Evolutionary conservation across 352 stramenopile genomes (phyloP), one percentile per base, ranked within the genome.

Genomic region (Bremia lactucae): DNA sequence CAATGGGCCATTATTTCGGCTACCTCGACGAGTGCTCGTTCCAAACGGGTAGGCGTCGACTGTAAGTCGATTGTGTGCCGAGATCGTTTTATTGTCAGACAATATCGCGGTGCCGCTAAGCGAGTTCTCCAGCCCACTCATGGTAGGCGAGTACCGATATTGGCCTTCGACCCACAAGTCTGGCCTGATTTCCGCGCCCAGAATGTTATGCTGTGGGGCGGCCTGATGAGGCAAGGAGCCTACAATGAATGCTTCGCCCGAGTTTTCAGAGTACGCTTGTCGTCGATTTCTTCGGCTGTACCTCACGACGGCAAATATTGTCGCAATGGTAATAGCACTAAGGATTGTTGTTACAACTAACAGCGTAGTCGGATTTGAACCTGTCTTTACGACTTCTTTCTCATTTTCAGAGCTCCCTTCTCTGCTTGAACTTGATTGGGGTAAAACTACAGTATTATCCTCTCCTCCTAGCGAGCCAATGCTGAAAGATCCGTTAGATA

Each of bases 61-160:
- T 13, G 59, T 68, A 33, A 59, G 34, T 36, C 59, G 55, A 14
- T 55, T 43, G 33, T 51, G 43, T 19, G 39, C 43, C 21, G 50
- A 31, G 18, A 47, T 50, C 15, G 62, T 68, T n/a, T 65, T 47
- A 15, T 65, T 59, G 26, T 68, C 62, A 14, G 58, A 67, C n/a
- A 72, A 42, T 37, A 72, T 68, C 2, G 43, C 57, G 4, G 62
- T 68, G 13, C 55, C 54, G 15, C 52, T 64, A 34, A 68, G 33
- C 0, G 62, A 62, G 19, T 46, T 54, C 26, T 57, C 38, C 20
- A 61, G 18, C 9, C 51, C 37, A 21, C 55, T 65, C 55, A 58
- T 44, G 25, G 59, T 57, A 11, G 55, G 55, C 14, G 55, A 65
- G 36, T 65, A 65, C 28, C 51, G 50, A 24, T 60, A 63, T 24